Base-by-base conservation (phyloP, 768 basidiomycete genomes). In the Wakefieldia striispora region DNA sequence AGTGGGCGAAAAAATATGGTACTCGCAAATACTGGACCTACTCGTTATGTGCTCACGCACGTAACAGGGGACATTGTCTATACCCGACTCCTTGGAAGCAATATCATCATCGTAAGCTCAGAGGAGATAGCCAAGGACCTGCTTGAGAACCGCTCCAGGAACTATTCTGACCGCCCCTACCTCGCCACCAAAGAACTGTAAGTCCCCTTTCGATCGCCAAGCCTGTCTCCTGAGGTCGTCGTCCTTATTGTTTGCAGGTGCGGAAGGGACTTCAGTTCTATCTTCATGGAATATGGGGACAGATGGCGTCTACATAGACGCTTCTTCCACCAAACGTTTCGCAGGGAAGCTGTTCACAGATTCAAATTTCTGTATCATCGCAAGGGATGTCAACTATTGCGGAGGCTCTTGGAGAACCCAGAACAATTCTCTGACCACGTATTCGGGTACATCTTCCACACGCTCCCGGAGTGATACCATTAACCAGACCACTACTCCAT, bases 121-220 rank as follows among this genome's bases (percentile, higher is more conserved):
- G 66, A 66, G 33, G 68, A 68, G 45, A 66, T 70, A 10, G 75
- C 70, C 2, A 57, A 66, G 24, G 77, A 79, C 40, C 66, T 83
- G 12, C 68, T 83, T 31, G 78, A 79, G 40, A 61, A 65, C 27
- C 73, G 77, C 11, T 75, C 77, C 9, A 60, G 58, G 12, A 72
- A 77, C 39, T 80, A 81, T 54, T 79, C 79, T 5, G 78, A 78
- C 52, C 74, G 81, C 8, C 81, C 80, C 20, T 51, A 45, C 29
- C 39, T 68, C 31, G 41, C 54, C 7, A 60, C 56, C 17, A 56
- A 34, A 43, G 43, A 47, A 3, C 8, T 56, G 59, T 50, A 37
- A 44, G 54, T 34, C 5, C 19, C 11, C 9, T 27, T 23, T 27
- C 36, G n/a, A n/a, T 34, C 16, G 16, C 26, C 8, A 5, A 43